Percentiles rank a stretch among this genome's conserved stretches.
Conservation (phyloP, 2,329 filamentous ascomycete genomes). For the Aureobasidium uvarum region DNA sequence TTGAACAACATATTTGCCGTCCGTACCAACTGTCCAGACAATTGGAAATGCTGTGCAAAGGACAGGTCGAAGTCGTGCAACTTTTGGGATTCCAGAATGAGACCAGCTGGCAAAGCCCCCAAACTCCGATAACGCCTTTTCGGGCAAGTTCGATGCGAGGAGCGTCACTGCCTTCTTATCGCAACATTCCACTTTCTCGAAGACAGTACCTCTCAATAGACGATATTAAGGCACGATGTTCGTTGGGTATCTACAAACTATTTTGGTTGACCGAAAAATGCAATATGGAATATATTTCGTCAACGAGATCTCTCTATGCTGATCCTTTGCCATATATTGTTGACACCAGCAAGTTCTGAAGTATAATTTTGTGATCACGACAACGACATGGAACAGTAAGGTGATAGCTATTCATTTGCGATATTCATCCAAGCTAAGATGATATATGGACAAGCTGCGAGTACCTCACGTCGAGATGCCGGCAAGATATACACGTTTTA, state of each 20-base stretch:
- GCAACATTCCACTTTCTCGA: not conserved
- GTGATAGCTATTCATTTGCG: no score
- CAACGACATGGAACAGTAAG: not conserved
- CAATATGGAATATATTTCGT: no score
- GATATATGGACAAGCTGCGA: no score
- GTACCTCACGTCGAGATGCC: not conserved
- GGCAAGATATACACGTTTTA: not conserved
- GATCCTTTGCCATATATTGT: no score
- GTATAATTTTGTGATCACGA: not conserved
- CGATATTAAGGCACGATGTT: no score
- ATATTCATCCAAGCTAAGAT: no score
- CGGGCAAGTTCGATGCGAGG: slow-evolving; percentile 9
- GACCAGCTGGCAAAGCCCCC: slow-evolving; percentile 10
- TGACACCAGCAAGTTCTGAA: not conserved
- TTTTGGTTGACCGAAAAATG: no score
- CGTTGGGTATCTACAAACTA: no score
- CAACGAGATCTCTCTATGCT: no score
- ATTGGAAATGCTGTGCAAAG: not conserved
- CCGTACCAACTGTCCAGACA: slow-evolving; percentile 4
- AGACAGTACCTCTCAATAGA: no score
- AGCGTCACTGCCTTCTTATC: not conserved
- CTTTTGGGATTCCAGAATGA: slow-evolving; percentile 5
- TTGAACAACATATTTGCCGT: slow-evolving; percentile 42
- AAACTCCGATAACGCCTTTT: slow-evolving; percentile 20
- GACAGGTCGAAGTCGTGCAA: not conserved